Conservation (phyloP, 805 yeast genomes). For the Wickerhamiella azyma region DNA sequence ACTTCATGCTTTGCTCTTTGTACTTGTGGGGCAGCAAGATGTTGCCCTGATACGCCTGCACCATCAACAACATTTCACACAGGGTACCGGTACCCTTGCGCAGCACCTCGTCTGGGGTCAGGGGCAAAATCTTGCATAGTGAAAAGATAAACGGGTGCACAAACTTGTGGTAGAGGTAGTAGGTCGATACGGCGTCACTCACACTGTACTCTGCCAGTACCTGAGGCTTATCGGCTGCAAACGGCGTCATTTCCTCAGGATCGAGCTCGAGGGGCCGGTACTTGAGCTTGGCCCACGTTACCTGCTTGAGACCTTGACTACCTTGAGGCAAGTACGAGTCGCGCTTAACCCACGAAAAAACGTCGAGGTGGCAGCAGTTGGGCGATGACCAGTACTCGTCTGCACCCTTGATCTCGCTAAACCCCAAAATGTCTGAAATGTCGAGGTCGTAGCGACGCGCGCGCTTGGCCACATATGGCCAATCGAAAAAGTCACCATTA, state of each 20-base stretch:
- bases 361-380: constrained; percentile 93
- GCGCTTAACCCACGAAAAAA: constrained; percentile 94
- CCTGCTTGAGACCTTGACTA: constrained; percentile 95
- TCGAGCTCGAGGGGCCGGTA: constrained; percentile 93
- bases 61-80: constrained; percentile 96
- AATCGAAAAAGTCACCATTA: constrained; percentile 97
- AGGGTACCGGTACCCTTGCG: constrained; percentile 97
- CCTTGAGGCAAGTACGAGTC: constrained; percentile 97
- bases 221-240: constrained; percentile 90
- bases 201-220: constrained; percentile 90
- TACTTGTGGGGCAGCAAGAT: constrained; percentile 89
- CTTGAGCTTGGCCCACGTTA: constrained; percentile 87
- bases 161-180: constrained; percentile 86
- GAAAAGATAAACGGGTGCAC: constrained; percentile 96
- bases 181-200: constrained; percentile 98
- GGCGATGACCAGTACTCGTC: constrained; percentile 79
- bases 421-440: constrained; percentile 89
- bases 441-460: constrained; percentile 71
- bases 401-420: constrained; percentile 83
- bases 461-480: constrained; percentile 95
- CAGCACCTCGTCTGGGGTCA: constrained; percentile 90
- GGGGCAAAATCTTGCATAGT: constrained; percentile 85
- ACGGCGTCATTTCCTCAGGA: constrained; percentile 97
- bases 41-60: constrained; percentile 66
- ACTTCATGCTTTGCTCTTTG: constrained; percentile 84